Evolutionary conservation across 2,329 filamentous ascomycete genomes (phyloP).

Genomic region (Aspergillus sp.): DNA sequence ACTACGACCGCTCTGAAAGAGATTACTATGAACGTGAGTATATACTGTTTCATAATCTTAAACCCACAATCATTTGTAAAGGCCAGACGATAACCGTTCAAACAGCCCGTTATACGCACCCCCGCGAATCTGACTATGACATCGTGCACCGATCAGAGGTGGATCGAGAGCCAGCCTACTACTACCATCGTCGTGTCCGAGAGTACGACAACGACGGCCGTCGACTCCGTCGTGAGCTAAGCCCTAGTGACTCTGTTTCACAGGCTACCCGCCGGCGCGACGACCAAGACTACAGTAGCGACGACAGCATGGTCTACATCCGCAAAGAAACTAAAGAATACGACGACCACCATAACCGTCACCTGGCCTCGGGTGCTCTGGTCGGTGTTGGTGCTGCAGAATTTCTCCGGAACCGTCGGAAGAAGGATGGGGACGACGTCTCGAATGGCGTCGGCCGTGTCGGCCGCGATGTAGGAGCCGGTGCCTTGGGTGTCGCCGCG

Average conservation of each 20-base stretch:
- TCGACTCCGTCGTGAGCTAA: constrained; percentile 46
- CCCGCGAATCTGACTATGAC: constrained; percentile 59
- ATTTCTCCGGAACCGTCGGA: constrained; percentile 58
- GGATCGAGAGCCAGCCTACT: constrained; percentile 60
- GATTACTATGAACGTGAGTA: constrained; percentile 48
- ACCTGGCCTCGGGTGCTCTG: constrained; percentile 62
- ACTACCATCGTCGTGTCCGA: constrained; percentile 58
- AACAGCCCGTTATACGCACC: constrained; percentile 51
- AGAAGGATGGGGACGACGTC: constrained; percentile 55
- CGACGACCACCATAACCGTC: constrained; percentile 53
- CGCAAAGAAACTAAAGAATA: constrained; percentile 50
- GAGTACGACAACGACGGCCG: constrained; percentile 53
- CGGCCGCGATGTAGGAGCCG: constrained; percentile 57
- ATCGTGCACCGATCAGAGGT: constrained; percentile 59
- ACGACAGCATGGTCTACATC: constrained; percentile 62
- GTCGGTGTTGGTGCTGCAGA: constrained; percentile 62
- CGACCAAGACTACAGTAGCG: constrained; percentile 53
- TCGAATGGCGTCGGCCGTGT: constrained; percentile 51
- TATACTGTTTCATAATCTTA: constrained; percentile 40
- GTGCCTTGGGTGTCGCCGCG: constrained; percentile 60
- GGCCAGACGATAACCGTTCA: constrained; percentile 57
- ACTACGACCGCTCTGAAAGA: constrained; percentile 47
- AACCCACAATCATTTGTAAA: constrained; percentile 53
- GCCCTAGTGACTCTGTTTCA: constrained; percentile 54
- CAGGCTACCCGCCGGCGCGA: constrained; percentile 45